Evolutionary conservation across 768 basidiomycete genomes (phyloP), one percentile per base, ranked within the genome.

Genomic region (Antrodiella citrinella): DNA sequence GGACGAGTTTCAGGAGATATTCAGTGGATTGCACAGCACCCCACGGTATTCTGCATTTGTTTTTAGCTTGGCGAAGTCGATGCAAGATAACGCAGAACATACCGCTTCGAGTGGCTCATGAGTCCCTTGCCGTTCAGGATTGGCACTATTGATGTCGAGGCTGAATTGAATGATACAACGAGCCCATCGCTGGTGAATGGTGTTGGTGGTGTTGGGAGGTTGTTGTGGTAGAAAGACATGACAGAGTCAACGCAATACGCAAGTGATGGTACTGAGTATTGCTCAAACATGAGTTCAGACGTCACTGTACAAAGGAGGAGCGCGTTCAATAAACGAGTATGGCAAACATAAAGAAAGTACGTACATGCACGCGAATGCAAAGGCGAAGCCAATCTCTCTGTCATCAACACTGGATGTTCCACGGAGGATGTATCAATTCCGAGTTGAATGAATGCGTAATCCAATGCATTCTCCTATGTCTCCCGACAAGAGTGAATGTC

Each of bases 281-380:
- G 76, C 68, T 99, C 96, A 62, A 99, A 99, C 68, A 99, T 80
- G 24, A 99, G 81, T 61, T 99, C 96, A 0, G 93, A 93, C 7
- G 93, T 95, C 49, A 96, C 91, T 94, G 59, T 41, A 41, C 13
- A 26, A 5, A 9, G 2, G 4, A 38, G n/a, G n/a, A n/a, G n/a
- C n/a, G n/a, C n/a, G n/a, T n/a, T 39, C 25, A 9, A 19, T 45
- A 10, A 11, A 11, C 48, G 50, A 42, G 21, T 19, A 23, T 22
- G 22, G 57, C 21, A 51, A 25, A 21, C 19, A 39, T 21, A 19
- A n/a, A 54, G 3, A 20, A 48, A 43, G 41, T 2, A 77, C 91
- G 49, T 63, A 95, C 94, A 63, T 40, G 84, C 78, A 62, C 96
- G 74, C 2, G 91, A 96, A 66, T 94, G 90, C 19, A 94, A 64